Conservation (phyloP, 345 rosid species). For the Excoecaria agallocha region DNA sequence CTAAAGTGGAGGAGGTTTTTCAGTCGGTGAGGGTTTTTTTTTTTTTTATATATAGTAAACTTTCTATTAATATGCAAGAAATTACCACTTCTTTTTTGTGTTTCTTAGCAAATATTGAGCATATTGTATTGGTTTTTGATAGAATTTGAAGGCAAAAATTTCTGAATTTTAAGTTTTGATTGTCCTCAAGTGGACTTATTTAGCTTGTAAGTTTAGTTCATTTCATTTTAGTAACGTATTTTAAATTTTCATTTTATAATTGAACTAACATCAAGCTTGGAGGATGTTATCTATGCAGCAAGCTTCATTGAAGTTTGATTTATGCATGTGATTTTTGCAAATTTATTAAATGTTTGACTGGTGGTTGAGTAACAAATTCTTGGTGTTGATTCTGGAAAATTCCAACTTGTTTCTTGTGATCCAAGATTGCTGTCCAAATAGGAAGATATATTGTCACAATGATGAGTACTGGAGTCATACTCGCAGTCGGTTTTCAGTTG, state of each 20-base stretch:
- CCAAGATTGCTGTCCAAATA: slow-evolving; percentile 76
- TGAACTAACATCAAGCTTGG: background rate
- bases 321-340: background rate
- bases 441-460: slow-evolving; percentile 93
- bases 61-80: background rate
- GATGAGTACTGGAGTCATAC: slow-evolving; percentile 91
- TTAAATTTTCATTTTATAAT: background rate
- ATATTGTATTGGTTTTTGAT: background rate
- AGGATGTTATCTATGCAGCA: background rate
- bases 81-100: background rate
- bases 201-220: background rate
- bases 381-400: background rate
- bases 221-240: background rate
- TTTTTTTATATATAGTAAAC: background rate
- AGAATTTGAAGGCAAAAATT: background rate
- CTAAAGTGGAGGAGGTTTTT: slow-evolving; percentile 55
- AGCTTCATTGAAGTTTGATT: background rate
- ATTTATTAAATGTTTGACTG: background rate
- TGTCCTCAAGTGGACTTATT: background rate
- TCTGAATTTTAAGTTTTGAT: background rate
- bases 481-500: slow-evolving; percentile 73
- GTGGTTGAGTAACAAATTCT: background rate
- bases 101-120: background rate
- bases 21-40: slow-evolving; percentile 60
- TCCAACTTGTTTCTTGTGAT: background rate